Base-by-base conservation (phyloP, 768 basidiomycete species). In the Mycena olivaceomarginata region DNA sequence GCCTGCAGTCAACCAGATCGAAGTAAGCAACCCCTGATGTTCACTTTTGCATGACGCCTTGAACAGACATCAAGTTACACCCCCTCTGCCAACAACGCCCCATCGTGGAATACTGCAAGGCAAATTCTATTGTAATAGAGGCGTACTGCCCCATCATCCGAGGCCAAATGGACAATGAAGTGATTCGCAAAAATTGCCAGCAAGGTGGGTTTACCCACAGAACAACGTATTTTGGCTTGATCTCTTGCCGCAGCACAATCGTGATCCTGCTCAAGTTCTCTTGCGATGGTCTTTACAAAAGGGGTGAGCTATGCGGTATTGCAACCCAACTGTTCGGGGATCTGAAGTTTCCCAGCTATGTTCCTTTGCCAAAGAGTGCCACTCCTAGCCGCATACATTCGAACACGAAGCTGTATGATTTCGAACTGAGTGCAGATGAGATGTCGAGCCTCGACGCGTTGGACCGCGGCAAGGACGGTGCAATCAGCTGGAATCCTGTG, bases 271-370 rank as follows among this genome's bases (percentile, higher is more conserved):
- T 20, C 97, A 98, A 81, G 88, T 98, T 60, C 90, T 98, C 18
- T 86, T 98, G 72, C 92, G 98, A 31, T 98, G 97, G 96, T 97
- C 96, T 40, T 86, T 99, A 48, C 97, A 98, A 83, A 92, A 90
- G 81, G 93, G 93, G 95, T 95, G 80, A 65, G 91, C 85, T 70
- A 62, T 70, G 39, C 31, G 40, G 10, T 11, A 25, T 46, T 43
- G 9, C 20, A 43, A n/a, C 6, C 15, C 43, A 1, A 15, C 40
- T 16, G 37, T 37, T 71, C 40, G 2, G 10, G 51, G 53, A 65
- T n/a, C 48, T 75, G 10, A 76, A 25, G n/a, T 25, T 15, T 46
- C 25, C 15, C 74, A 97, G 96, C 20, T 96, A 91, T 79, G 90
- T 96, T 0, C 95, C 96, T 0, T 90, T 99, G 11, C 95, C 96